Evolutionary conservation across 371 early-diverging fungal genomes (phyloP), one percentile per base, ranked within the genome.

Genomic region (Haplosporangium sp.): DNA sequence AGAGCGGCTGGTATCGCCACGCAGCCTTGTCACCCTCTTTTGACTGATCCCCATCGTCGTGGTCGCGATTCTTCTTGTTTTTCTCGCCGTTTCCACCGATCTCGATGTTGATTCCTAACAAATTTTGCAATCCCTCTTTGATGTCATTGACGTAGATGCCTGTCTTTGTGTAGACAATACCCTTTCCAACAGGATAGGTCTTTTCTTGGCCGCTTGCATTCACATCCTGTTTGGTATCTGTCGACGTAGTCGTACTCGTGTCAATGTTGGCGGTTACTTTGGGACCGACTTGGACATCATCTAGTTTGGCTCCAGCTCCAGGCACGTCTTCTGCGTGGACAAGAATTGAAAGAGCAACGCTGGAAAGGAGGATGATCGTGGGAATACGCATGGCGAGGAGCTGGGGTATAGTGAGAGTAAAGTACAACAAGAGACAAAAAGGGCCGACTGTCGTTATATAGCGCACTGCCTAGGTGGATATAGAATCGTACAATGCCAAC

Each of bases 181-280:
- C 74, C 1, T 73, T 67, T 20, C 73, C 73, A 12, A 73, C 73
- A 21, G 73, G 65, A 18, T 59, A 59, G 7, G 41, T 40, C 41
- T 59, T 53, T 20, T 57, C 58, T n/a, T 41, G 29, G 5, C 42
- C 21, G 21, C 43, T 46, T 13, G 41, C 64, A 1, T 52, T 47
- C 46, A 42, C 29, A n/a, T 59, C 29, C 16, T 29, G n/a, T 4
- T 47, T 11, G 7, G 43, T 9, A 43, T 43, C 43, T 7, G 13
- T 7, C 42, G 13, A 6, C 16, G 21, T 12, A 18, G 7, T 5
- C 45, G 23, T 43, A 20, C 16, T 16, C 40, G n/a, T n/a, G 5
- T 13, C 47, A 0, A 23, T 16, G n/a, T 23, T 56, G 47, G 18
- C 55, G 16, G 0, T 12, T 16, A 23, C 29, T 11, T 20, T 6